Percentiles rank a stretch among this genome's conserved stretches.
Evolutionary conservation across 306 rosid species (phyloP).

Genomic region (Ceratonia siliqua): DNA sequence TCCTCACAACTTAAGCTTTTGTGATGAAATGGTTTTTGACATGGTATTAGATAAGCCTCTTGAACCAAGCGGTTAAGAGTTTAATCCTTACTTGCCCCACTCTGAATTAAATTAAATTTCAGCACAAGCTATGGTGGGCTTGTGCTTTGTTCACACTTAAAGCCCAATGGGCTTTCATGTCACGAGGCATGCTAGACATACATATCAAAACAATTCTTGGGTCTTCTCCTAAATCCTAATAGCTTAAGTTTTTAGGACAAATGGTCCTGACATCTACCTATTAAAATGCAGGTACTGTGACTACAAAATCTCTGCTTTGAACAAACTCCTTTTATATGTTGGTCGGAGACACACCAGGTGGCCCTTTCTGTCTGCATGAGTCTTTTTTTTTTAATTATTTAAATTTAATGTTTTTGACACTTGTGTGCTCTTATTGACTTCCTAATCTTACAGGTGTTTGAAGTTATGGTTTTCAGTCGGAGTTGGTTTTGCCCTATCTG

Average conservation of each 20-base stretch:
- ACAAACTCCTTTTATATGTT: constrained; percentile 53
- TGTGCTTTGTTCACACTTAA: not conserved
- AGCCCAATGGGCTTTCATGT: not conserved
- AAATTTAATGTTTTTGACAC: not conserved
- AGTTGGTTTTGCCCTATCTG: constrained; percentile 59
- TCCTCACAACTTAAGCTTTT: not conserved
- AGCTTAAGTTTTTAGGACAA: not conserved
- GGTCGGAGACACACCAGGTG: constrained; percentile 56
- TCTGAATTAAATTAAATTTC: not conserved
- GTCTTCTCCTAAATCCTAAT: not conserved
- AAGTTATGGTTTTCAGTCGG: constrained; percentile 68
- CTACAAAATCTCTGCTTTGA: constrained; percentile 52
- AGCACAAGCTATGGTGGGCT: not conserved
- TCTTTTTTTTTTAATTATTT: not conserved
- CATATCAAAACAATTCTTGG: not conserved
- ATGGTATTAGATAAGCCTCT: not conserved
- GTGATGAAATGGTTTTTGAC: not conserved
- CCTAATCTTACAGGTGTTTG: constrained; percentile 35
- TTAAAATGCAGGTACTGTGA: constrained; percentile 47
- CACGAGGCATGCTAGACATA: not conserved
- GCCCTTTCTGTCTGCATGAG: not conserved
- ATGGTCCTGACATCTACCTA: not conserved
- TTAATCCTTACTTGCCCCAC: not conserved
- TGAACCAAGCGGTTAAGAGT: not conserved
- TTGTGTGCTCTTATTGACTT: not conserved